Percentiles rank a stretch among this genome's conserved stretches.
phyloP scores from a whole-genome alignment of 495 filamentous ascomycete species.

The Staphylotrichum tortipilum region DNA sequence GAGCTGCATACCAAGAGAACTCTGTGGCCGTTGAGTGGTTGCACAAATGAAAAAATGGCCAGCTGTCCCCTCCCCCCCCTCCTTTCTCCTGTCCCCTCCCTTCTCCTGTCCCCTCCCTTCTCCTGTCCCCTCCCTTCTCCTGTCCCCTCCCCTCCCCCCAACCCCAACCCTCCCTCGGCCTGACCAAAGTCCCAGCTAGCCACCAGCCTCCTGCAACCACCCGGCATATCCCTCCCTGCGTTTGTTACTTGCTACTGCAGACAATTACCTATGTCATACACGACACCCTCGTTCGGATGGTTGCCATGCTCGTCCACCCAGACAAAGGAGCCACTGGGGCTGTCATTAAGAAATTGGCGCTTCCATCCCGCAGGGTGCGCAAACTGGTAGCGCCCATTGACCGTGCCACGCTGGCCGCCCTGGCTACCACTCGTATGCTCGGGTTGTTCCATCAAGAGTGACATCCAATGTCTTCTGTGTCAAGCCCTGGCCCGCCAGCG shows the following conservation, averaged over 20 bases:
- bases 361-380: background rate
- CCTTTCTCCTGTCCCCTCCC: no score
- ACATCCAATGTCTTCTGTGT: background rate
- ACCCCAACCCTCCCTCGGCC: no score
- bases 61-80: no score
- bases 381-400: background rate
- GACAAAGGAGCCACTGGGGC: no score
- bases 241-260: conserved; percentile 2
- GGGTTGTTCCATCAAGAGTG: background rate
- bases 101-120: no score
- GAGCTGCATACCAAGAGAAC: no score
- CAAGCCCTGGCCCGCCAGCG: conserved; percentile 1
- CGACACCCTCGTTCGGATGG: background rate
- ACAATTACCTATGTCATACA: conserved; percentile 1
- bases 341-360: conserved; percentile 3
- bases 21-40: no score
- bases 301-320: background rate
- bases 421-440: conserved; percentile 1
- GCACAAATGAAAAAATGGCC: no score
- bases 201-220: conserved; percentile 2
- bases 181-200: no score
- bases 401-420: background rate
- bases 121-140: no score
- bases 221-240: no score
- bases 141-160: no score